Evolutionary conservation across 1,284 basidiomycete genomes (phyloP).

Genomic region (Thecaphora frezii): DNA sequence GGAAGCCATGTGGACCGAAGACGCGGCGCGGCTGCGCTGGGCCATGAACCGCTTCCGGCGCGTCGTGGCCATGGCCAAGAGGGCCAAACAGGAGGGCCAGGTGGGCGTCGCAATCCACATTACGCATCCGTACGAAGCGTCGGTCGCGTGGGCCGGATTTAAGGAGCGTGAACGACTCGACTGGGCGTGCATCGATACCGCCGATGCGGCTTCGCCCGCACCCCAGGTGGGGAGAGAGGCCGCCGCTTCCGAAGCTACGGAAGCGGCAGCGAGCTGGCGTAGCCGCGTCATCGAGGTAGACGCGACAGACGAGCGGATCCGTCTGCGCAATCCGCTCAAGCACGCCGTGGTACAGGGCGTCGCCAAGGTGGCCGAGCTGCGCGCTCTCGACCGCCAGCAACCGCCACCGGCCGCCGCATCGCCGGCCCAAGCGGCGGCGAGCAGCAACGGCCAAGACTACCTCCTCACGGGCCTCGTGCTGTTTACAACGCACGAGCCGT

Average conservation of each 20-base stretch:
- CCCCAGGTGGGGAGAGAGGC: too few relatives aligned
- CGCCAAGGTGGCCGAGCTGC: constrained; percentile 27
- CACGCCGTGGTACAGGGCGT: constrained; percentile 48
- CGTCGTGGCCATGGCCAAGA: constrained; percentile 26
- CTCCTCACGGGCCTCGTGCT: constrained; percentile 48
- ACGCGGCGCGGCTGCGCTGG: constrained; percentile 14
- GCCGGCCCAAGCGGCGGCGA: constrained; percentile 7
- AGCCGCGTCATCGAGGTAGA: constrained; percentile 27
- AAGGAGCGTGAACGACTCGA: constrained; percentile 12
- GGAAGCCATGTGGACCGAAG: constrained; percentile 16
- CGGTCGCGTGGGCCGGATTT: constrained; percentile 3
- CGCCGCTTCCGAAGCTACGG: too few relatives aligned
- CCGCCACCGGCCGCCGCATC: constrained; percentile 9
- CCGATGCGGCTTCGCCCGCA: too few relatives aligned
- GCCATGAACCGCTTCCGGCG: constrained; percentile 20
- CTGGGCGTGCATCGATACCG: constrained; percentile 14
- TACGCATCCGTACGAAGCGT: constrained; percentile 23
- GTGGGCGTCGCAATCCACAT: constrained; percentile 35
- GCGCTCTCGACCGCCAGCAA: background rate
- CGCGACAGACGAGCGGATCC: constrained; percentile 40
- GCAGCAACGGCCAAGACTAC: constrained; percentile 51
- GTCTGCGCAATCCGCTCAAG: constrained; percentile 45
- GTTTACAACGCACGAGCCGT: constrained; percentile 56
- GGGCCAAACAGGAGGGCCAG: constrained; percentile 8
- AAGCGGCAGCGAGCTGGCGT: too few relatives aligned